A percentile compares a stretch with the other conserved stretches of the same genome.
Evolutionary conservation across 2,329 filamentous ascomycete genomes (phyloP).

Genomic region (Coniochaeta sp.): DNA sequence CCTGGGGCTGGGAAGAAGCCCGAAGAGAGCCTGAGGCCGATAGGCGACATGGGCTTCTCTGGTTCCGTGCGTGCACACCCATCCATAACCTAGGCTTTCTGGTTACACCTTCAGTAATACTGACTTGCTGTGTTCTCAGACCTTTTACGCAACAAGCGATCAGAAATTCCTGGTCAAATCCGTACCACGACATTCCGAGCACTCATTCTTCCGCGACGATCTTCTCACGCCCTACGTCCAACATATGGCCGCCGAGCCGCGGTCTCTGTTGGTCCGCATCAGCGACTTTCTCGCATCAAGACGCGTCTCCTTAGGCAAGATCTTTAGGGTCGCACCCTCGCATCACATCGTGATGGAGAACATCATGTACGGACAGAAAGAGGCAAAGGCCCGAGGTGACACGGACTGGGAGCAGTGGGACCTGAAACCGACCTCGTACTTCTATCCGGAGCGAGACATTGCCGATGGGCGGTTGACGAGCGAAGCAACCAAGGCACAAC

Average conservation of each 20-base stretch:
- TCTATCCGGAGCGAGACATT: conserved; percentile 68
- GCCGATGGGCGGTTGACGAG: conserved; percentile 56
- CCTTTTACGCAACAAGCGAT: conserved; percentile 63
- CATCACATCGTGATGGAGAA: conserved; percentile 79
- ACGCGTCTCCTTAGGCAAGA: conserved; percentile 48
- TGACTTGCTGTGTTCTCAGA: conserved; percentile 28
- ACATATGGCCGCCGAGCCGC: conserved; percentile 54
- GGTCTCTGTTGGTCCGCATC: conserved; percentile 62
- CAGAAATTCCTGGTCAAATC: conserved; percentile 66
- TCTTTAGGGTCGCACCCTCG: conserved; percentile 54
- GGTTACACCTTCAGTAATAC: background rate
- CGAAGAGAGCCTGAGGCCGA: conserved; percentile 38
- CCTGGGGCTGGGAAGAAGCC: conserved; percentile 38
- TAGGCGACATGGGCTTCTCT: conserved; percentile 67
- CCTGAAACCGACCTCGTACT: conserved; percentile 67
- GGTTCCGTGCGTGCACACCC: conserved; percentile 48
- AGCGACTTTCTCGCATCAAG: conserved; percentile 59
- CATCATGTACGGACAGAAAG: conserved; percentile 53
- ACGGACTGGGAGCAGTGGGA: conserved; percentile 64
- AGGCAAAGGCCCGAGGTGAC: conserved; percentile 23
- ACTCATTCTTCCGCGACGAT: conserved; percentile 62
- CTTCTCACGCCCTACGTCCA: conserved; percentile 57
- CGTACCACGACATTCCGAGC: conserved; percentile 61
- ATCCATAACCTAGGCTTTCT: conserved; percentile 7
- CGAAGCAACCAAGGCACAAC: conserved; percentile 56